Evolutionary conservation across 108 stramenopile species (phyloP).

Genomic region (Nitzschia palea): DNA sequence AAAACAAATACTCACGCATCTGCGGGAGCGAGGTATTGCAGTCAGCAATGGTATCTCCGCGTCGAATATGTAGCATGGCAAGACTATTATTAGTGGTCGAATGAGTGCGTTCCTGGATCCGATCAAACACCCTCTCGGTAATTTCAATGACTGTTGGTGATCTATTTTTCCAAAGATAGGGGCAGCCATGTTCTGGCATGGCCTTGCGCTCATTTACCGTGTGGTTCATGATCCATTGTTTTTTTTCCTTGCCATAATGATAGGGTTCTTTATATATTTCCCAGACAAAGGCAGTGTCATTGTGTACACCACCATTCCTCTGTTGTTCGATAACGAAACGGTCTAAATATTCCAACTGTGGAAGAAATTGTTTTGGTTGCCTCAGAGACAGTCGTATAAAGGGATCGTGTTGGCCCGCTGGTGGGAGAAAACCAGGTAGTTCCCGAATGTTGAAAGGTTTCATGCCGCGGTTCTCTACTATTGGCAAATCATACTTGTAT

Average conservation of each 20-base stretch:
- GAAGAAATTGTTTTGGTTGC: not conserved
- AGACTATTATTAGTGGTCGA: not conserved
- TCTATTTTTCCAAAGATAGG: not conserved
- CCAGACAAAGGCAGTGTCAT: not conserved
- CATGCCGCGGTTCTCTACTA: not conserved
- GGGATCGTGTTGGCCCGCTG: not conserved
- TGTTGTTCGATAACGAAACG: not conserved
- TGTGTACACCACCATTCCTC: not conserved
- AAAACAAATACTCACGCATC: slow-evolving; percentile 1
- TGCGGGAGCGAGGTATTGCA: slow-evolving; percentile 9
- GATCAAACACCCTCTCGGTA: not conserved
- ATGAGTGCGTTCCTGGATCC: not conserved
- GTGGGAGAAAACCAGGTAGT: not conserved
- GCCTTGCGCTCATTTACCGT: not conserved
- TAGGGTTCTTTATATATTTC: not conserved
- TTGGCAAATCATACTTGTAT: not conserved
- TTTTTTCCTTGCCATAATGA: not conserved
- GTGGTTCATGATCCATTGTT: not conserved
- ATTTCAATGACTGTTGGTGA: not conserved
- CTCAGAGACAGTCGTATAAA: not conserved
- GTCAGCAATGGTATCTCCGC: not conserved
- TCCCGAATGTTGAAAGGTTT: not conserved
- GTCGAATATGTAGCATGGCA: slow-evolving; percentile 12
- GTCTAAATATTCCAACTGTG: not conserved
- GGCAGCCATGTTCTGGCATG: not conserved